phyloP scores from a whole-genome alignment of 2,329 filamentous ascomycete species.

The Clonostachys chloroleuca region DNA sequence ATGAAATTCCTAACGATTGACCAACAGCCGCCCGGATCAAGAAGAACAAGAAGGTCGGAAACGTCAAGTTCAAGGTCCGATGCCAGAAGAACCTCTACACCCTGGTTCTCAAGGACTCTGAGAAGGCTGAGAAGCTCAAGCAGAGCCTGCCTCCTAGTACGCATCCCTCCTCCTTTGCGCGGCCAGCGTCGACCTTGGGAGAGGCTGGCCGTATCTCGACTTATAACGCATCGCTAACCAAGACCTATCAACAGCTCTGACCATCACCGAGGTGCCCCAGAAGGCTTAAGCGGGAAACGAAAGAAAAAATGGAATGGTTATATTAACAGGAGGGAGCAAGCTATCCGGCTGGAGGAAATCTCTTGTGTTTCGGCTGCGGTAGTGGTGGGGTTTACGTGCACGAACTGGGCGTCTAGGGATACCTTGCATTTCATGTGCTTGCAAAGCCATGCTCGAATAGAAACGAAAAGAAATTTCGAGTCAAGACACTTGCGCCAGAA shows the following conservation, averaged over 20 bases:
- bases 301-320: constrained; percentile 10
- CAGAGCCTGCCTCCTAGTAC: constrained; percentile 96
- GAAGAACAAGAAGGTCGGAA: constrained; percentile 85
- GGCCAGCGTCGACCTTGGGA: constrained; percentile 1
- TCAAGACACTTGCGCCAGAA: not conserved
- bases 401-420: constrained; percentile 50
- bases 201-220: not conserved
- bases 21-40: constrained; percentile 80
- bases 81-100: constrained; percentile 97
- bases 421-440: constrained; percentile 38
- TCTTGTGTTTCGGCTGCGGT: constrained; percentile 1
- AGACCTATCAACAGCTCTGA: constrained; percentile 31
- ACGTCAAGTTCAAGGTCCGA: constrained; percentile 99
- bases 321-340: not conserved
- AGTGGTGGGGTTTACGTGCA: constrained; percentile 29
- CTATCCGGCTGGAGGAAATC: constrained; percentile 6
- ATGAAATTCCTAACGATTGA: not conserved
- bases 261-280: constrained; percentile 50
- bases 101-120: constrained; percentile 94
- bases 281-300: constrained; percentile 36
- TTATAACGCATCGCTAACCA: not conserved
- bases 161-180: constrained; percentile 25
- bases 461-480: not conserved
- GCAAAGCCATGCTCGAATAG: constrained; percentile 5
- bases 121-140: constrained; percentile 99